Conservation (phyloP, 108 stramenopile genomes). For the Aurantiochytrium sp. region DNA sequence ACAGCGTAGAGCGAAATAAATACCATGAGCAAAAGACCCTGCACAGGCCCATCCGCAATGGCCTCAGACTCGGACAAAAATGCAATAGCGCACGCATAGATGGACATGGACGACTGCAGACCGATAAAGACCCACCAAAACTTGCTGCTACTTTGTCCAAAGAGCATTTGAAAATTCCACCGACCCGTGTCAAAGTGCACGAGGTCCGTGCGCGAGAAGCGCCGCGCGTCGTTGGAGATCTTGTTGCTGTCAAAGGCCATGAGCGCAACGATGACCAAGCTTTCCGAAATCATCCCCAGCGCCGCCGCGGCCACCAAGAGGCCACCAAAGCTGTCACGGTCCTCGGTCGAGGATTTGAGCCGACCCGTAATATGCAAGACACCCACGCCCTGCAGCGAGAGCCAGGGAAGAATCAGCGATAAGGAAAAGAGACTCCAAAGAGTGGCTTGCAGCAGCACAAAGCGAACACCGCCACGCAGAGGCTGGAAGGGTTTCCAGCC, state of each 20-base stretch:
- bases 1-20: neutral
- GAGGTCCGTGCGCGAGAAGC: neutral
- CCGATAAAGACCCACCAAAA: conserved; percentile 1
- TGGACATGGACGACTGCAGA: neutral
- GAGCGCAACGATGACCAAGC: conserved; percentile 6
- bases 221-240: neutral
- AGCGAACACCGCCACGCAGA: neutral
- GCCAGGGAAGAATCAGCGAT: neutral
- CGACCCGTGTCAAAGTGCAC: neutral
- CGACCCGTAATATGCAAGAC: neutral
- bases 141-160: neutral
- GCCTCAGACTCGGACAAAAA: neutral
- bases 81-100: neutral
- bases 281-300: neutral
- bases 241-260: neutral
- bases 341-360: neutral
- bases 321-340: neutral
- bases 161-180: neutral
- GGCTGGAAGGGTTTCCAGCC: neutral
- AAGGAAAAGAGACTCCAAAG: neutral
- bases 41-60: neutral
- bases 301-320: neutral
- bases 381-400: neutral
- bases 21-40: neutral
- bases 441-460: neutral